These are phyloP conservation scores for Aspergillus felis DNA, from an alignment of 2,329 filamentous ascomycete species.

Conservation along the genomic window DNA sequence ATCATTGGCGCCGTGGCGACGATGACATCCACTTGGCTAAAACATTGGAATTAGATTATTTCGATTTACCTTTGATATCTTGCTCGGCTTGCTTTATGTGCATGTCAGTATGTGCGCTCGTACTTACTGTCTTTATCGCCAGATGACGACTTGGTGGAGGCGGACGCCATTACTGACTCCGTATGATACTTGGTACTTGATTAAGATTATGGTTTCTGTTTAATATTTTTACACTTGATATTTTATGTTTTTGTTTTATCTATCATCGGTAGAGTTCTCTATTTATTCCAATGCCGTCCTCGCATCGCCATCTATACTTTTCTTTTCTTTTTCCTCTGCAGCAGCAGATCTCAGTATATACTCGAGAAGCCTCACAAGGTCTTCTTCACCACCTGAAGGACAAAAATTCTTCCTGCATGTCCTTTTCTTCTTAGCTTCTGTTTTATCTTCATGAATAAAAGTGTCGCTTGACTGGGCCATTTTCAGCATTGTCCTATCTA, in stretches of 20 bases:
- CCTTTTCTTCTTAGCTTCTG: neutral
- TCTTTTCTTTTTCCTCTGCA: constrained; percentile 5
- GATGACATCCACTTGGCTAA: constrained; percentile 16
- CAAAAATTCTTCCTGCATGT: neutral
- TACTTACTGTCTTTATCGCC: neutral
- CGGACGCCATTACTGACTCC: too few species aligned
- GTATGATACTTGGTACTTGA: too few species aligned
- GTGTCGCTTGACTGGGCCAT: neutral
- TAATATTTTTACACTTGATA: too few species aligned
- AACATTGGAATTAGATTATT: neutral
- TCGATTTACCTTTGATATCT: neutral
- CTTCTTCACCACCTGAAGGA: neutral
- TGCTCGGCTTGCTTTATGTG: neutral
- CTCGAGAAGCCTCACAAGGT: neutral
- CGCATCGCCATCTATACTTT: neutral
- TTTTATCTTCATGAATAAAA: neutral
- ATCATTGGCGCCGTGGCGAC: constrained; percentile 15
- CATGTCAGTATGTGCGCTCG: neutral
- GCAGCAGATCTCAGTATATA: neutral
- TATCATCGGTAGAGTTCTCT: neutral
- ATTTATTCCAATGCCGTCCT: constrained; percentile 1
- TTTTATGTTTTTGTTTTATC: neutral
- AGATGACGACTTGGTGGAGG: constrained; percentile 6
- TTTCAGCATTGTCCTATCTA: neutral
- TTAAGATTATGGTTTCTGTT: too few species aligned